These are phyloP conservation scores for Osmanthus fragrans DNA, from an alignment of 257 asterid genomes.

Conservation along the genomic window DNA sequence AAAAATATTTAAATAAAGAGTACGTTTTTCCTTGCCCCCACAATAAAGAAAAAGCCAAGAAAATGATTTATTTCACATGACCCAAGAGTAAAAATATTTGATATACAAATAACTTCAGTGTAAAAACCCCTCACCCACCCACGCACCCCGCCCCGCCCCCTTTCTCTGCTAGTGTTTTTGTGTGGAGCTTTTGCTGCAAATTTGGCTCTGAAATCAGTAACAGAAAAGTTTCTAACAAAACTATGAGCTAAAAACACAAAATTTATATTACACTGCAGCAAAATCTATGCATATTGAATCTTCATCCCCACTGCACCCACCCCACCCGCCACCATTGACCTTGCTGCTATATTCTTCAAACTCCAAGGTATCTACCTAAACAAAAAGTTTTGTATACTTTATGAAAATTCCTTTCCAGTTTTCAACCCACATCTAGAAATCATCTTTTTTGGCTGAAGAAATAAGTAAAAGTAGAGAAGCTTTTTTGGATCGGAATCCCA, in stretches of 20 bases:
- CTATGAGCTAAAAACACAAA: slow-evolving; percentile 8
- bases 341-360: slow-evolving; percentile 25
- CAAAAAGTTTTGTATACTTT: slow-evolving; percentile 14
- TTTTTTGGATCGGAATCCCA: background rate
- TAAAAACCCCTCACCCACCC: background rate
- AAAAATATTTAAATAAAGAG: too few species aligned
- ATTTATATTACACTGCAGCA: slow-evolving; percentile 40
- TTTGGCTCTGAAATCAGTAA: slow-evolving; percentile 60
- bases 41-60: slow-evolving; percentile 47
- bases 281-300: slow-evolving; percentile 45
- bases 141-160: background rate
- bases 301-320: background rate
- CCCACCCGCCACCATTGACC: slow-evolving; percentile 44
- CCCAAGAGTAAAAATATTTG: slow-evolving; percentile 32
- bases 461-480: background rate
- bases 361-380: slow-evolving; percentile 24
- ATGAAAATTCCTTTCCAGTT: background rate
- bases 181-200: slow-evolving; percentile 46
- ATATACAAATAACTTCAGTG: background rate
- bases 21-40: background rate
- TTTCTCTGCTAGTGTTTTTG: slow-evolving; percentile 26
- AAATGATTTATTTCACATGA: slow-evolving; percentile 81
- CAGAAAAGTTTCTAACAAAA: slow-evolving; percentile 22
- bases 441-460: slow-evolving; percentile 2
- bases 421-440: slow-evolving; percentile 11